Evolutionary conservation across 2,329 filamentous ascomycete species (phyloP).

Genomic region (Rhinocladiella similis): DNA sequence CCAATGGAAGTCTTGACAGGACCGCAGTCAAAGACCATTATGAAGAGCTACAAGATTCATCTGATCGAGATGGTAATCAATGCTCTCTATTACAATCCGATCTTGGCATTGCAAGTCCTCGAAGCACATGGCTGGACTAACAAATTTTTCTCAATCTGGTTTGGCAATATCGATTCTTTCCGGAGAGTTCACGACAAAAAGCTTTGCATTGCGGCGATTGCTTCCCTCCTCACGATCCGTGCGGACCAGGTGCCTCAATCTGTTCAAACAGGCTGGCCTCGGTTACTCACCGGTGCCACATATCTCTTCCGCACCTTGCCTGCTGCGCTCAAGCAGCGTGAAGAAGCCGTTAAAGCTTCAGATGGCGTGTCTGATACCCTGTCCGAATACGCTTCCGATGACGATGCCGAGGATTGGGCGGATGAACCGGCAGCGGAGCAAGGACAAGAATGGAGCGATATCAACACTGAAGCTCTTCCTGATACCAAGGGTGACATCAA

Average conservation of each 20-base stretch:
- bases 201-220: conserved; percentile 91
- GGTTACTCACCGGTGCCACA: conserved; percentile 84
- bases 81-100: conserved; percentile 93
- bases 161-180: conserved; percentile 92
- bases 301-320: conserved; percentile 90
- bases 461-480: conserved; percentile 63
- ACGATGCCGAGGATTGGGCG: conserved; percentile 83
- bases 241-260: conserved; percentile 84
- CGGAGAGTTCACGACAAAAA: conserved; percentile 97
- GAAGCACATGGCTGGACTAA: conserved; percentile 94
- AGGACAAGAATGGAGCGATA: conserved; percentile 59
- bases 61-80: conserved; percentile 99
- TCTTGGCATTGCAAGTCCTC: conserved; percentile 80
- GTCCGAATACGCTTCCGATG: conserved; percentile 64
- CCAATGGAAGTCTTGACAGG: conserved; percentile 79
- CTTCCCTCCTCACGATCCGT: conserved; percentile 75
- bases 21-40: conserved; percentile 70
- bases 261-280: conserved; percentile 92
- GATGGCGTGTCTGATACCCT: conserved; percentile 61
- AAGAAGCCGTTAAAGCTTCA: conserved; percentile 79
- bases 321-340: conserved; percentile 82
- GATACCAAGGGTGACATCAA: conserved; percentile 65
- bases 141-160: conserved; percentile 98
- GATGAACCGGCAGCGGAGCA: conserved; percentile 55
- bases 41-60: conserved; percentile 89